Conservation (phyloP, 2,329 filamentous ascomycete genomes). For the Cladophialophora carrionii region DNA sequence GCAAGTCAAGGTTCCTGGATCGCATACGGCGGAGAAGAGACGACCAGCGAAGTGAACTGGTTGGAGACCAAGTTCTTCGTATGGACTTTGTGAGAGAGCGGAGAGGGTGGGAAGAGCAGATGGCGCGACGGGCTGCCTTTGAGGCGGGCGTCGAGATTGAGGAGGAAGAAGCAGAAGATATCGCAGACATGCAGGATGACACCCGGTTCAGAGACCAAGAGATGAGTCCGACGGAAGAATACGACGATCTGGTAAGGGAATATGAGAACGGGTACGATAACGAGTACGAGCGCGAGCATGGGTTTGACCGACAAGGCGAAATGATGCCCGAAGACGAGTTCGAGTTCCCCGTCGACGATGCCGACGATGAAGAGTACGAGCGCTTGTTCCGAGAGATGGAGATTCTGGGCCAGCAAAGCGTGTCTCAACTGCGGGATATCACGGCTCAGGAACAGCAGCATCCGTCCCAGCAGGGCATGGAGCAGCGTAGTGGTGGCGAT, state of each 20-base stretch:
- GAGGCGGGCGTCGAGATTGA: slow-evolving; percentile 13
- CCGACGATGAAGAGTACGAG: slow-evolving; percentile 64
- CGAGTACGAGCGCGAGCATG: slow-evolving; percentile 10
- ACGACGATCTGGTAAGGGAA: slow-evolving; percentile 30
- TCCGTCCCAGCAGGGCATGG: slow-evolving; percentile 7
- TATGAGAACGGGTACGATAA: too few species aligned
- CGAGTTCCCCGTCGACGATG: slow-evolving; percentile 35
- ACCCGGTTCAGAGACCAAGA: slow-evolving; percentile 9
- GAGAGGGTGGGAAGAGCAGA: slow-evolving; percentile 46
- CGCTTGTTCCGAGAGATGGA: slow-evolving; percentile 69
- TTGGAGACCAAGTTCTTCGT: slow-evolving; percentile 49
- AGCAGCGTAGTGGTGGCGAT: neutral
- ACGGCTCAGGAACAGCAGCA: neutral
- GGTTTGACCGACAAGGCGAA: neutral
- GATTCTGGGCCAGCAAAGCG: slow-evolving; percentile 54
- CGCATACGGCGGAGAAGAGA: slow-evolving; percentile 46
- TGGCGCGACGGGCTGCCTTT: slow-evolving; percentile 28
- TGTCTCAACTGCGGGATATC: neutral
- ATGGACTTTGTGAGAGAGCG: slow-evolving; percentile 49
- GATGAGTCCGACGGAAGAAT: slow-evolving; percentile 34
- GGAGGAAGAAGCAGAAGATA: slow-evolving; percentile 34
- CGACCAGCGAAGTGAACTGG: slow-evolving; percentile 45
- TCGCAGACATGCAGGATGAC: neutral
- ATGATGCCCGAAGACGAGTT: slow-evolving; percentile 20
- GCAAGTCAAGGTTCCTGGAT: slow-evolving; percentile 49